Evolutionary conservation across 1,284 basidiomycete genomes (phyloP).

Genomic region (Ustilago xerochloae): DNA sequence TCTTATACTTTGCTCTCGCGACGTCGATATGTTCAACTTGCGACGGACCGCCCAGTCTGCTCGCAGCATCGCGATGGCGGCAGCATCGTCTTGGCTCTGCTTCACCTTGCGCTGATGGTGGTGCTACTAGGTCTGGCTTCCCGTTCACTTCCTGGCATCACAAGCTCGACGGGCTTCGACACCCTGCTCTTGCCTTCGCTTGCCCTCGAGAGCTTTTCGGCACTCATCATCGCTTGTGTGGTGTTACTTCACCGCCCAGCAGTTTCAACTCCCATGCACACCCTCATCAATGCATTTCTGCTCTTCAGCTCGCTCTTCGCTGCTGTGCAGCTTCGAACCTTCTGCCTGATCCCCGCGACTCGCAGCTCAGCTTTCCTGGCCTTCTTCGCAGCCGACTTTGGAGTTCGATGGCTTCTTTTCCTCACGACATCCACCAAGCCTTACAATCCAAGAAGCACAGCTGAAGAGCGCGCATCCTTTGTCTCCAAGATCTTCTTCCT

Average conservation of each 20-base stretch:
- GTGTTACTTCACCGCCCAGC: conserved; percentile 10
- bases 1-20: conserved; percentile 1
- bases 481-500: conserved; percentile 30
- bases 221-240: conserved; percentile 6
- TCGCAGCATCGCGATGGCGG: conserved; percentile 13
- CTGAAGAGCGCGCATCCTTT: conserved; percentile 33
- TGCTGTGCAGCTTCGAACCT: conserved; percentile 26
- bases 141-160: neutral
- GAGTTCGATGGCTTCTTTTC: conserved; percentile 15
- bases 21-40: conserved; percentile 2
- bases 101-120: conserved; percentile 3
- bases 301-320: conserved; percentile 30
- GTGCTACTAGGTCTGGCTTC: conserved; percentile 1
- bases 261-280: conserved; percentile 3
- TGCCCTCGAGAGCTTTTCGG: conserved; percentile 13
- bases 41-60: neutral
- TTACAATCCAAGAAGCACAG: conserved; percentile 13
- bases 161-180: neutral
- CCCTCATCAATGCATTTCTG: conserved; percentile 21
- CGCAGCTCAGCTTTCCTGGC: conserved; percentile 12
- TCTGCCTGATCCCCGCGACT: conserved; percentile 11
- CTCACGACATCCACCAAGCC: conserved; percentile 25
- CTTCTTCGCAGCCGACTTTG: conserved; percentile 14
- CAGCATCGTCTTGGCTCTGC: conserved; percentile 1
- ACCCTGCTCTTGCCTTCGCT: conserved; percentile 10